phyloP scores from a whole-genome alignment of 371 early-diverging fungal genomes.

The Batrachochytrium dendrobatidis region DNA sequence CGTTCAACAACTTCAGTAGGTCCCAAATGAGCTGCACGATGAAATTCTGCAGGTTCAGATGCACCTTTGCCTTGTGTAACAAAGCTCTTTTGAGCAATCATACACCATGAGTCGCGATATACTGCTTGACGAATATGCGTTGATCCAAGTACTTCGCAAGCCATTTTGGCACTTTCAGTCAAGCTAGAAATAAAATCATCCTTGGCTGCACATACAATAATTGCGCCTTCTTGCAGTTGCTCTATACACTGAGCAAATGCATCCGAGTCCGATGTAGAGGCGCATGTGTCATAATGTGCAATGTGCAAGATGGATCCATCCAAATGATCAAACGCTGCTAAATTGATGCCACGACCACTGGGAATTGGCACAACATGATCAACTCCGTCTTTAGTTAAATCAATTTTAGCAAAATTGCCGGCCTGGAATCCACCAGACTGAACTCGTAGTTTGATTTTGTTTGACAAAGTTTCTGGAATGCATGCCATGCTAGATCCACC shows the following conservation, averaged over 20 bases:
- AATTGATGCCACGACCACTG: conserved; percentile 64
- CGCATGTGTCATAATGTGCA: conserved; percentile 70
- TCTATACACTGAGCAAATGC: conserved; percentile 63
- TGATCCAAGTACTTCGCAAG: conserved; percentile 58
- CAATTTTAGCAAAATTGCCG: conserved; percentile 67
- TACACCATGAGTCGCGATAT: conserved; percentile 75
- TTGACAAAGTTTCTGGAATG: conserved; percentile 14
- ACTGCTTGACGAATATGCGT: conserved; percentile 43
- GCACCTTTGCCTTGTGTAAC: conserved; percentile 37
- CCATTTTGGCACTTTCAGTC: conserved; percentile 46
- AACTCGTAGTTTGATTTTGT: conserved; percentile 16
- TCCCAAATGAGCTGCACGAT: conserved; percentile 13
- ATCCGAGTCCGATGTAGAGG: conserved; percentile 57
- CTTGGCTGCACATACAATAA: conserved; percentile 59
- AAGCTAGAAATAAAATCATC: conserved; percentile 68
- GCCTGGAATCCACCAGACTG: conserved; percentile 70
- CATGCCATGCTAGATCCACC: conserved; percentile 20
- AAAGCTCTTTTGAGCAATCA: conserved; percentile 72
- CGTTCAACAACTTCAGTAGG: conserved; percentile 22
- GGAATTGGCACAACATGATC: conserved; percentile 39
- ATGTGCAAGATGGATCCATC: conserved; percentile 61
- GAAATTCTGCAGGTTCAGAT: conserved; percentile 22
- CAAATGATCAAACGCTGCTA: conserved; percentile 60
- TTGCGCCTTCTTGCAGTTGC: conserved; percentile 51
- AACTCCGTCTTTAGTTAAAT: conserved; percentile 50